phyloP scores from a whole-genome alignment of 2,329 filamentous ascomycete species.

The Drechmeria coniospora region DNA sequence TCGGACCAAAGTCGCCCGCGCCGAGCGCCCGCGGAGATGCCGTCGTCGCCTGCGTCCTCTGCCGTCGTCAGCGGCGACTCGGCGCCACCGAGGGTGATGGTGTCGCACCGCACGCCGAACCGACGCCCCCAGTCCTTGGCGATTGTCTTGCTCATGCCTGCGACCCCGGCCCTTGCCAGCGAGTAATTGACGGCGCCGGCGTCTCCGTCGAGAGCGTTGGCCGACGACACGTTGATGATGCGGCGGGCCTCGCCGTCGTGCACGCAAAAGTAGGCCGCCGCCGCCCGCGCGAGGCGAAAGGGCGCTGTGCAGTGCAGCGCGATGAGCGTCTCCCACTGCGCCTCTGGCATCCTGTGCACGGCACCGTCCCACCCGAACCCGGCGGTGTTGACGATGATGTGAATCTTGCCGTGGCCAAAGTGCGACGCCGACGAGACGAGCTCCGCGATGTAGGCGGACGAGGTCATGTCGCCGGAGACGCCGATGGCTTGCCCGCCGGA shows the following conservation, averaged over 20 bases:
- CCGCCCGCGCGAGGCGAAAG: conserved; percentile 67
- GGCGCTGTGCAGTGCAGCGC: conserved; percentile 72
- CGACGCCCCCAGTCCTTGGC: conserved; percentile 81
- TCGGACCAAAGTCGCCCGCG: conserved; percentile 62
- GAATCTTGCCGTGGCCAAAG: conserved; percentile 76
- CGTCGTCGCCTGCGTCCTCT: conserved; percentile 75
- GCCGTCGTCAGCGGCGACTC: conserved; percentile 65
- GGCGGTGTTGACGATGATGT: conserved; percentile 84
- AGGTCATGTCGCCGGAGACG: conserved; percentile 62
- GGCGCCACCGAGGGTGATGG: conserved; percentile 72
- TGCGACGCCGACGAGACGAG: conserved; percentile 63
- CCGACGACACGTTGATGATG: conserved; percentile 74
- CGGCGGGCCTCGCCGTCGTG: conserved; percentile 64
- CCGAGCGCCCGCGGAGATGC: conserved; percentile 60
- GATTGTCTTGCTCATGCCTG: conserved; percentile 74
- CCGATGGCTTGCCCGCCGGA: conserved; percentile 53
- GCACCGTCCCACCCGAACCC: conserved; percentile 90
- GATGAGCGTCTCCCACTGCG: conserved; percentile 82
- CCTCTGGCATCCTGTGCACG: conserved; percentile 83
- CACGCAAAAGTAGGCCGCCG: conserved; percentile 76
- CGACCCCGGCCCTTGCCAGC: conserved; percentile 69
- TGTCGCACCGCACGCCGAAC: conserved; percentile 73
- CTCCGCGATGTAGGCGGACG: conserved; percentile 51
- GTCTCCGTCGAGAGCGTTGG: conserved; percentile 71
- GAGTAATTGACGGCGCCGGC: conserved; percentile 86